These are phyloP conservation scores for Syzygium grande DNA, from an alignment of 345 rosid species.

Conservation along the genomic window DNA sequence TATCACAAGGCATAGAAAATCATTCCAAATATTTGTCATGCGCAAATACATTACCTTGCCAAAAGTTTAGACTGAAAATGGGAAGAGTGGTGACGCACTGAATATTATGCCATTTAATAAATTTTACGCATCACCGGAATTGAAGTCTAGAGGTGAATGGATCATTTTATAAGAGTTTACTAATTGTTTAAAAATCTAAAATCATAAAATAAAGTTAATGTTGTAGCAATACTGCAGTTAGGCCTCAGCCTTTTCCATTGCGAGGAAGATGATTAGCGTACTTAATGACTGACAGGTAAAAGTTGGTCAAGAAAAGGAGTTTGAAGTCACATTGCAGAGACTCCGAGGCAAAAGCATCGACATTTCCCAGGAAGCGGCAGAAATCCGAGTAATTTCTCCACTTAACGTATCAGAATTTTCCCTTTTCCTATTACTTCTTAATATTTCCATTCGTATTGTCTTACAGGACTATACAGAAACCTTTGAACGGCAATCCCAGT, in stretches of 20 bases:
- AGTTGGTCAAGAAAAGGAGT: slow-evolving; percentile 23
- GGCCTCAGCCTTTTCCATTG: neutral
- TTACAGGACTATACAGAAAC: slow-evolving; percentile 19
- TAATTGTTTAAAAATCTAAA: neutral
- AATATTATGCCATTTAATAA: neutral
- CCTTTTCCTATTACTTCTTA: neutral
- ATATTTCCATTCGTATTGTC: neutral
- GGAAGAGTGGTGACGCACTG: neutral
- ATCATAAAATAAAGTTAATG: neutral
- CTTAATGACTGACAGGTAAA: slow-evolving; percentile 22
- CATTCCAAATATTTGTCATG: neutral
- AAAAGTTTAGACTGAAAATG: neutral
- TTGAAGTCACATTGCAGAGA: slow-evolving; percentile 24
- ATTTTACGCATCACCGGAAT: neutral
- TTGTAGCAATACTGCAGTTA: neutral
- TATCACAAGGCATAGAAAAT: neutral
- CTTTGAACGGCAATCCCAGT: slow-evolving; percentile 11
- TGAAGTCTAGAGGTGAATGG: neutral
- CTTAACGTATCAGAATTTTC: neutral
- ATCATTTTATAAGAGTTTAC: neutral
- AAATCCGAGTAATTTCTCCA: slow-evolving; percentile 20
- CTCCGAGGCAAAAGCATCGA: slow-evolving; percentile 34
- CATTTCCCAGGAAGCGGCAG: slow-evolving; percentile 40
- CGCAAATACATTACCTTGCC: neutral
- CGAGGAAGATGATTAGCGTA: neutral